phyloP scores from a whole-genome alignment of 2,329 filamentous ascomycete species.

The Niveomyces coronatus region DNA sequence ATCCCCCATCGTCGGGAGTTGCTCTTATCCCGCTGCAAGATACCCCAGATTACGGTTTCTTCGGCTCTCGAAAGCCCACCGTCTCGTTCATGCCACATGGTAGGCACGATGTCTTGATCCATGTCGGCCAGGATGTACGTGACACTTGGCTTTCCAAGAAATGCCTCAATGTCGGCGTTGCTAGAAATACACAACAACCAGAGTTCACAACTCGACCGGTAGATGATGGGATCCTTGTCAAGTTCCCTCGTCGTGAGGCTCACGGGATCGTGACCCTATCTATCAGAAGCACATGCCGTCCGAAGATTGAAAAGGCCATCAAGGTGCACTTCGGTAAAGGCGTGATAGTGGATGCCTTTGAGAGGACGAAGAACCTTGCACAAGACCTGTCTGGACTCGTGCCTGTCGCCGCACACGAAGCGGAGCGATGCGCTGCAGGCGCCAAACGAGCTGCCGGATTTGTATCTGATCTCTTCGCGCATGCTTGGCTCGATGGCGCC shows the following conservation, averaged over 20 bases:
- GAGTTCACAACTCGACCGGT: constrained; percentile 37
- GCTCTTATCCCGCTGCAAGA: constrained; percentile 22
- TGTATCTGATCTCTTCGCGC: constrained; percentile 20
- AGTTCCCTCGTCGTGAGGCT: constrained; percentile 43
- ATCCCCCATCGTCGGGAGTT: constrained; percentile 16
- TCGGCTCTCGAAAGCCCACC: constrained; percentile 22
- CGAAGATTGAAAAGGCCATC: constrained; percentile 51
- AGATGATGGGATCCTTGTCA: constrained; percentile 41
- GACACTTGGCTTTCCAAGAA: constrained; percentile 45
- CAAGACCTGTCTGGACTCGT: constrained; percentile 30
- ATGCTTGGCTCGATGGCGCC: constrained; percentile 2
- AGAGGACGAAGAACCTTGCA: constrained; percentile 33
- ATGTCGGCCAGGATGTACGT: constrained; percentile 39
- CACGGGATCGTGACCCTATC: constrained; percentile 48
- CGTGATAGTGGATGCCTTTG: constrained; percentile 32
- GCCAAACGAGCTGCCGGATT: constrained; percentile 22
- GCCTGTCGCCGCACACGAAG: constrained; percentile 29
- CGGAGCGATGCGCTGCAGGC: constrained; percentile 26
- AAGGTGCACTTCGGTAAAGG: constrained; percentile 48
- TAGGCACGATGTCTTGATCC: constrained; percentile 42
- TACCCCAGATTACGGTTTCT: constrained; percentile 24
- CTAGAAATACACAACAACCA: constrained; percentile 35
- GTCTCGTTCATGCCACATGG: constrained; percentile 23
- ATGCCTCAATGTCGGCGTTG: constrained; percentile 46
- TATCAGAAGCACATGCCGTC: constrained; percentile 47